Evolutionary conservation across 495 filamentous ascomycete species (phyloP), one percentile per base, ranked within the genome.

Genomic region (Trichocladium antarcticum): DNA sequence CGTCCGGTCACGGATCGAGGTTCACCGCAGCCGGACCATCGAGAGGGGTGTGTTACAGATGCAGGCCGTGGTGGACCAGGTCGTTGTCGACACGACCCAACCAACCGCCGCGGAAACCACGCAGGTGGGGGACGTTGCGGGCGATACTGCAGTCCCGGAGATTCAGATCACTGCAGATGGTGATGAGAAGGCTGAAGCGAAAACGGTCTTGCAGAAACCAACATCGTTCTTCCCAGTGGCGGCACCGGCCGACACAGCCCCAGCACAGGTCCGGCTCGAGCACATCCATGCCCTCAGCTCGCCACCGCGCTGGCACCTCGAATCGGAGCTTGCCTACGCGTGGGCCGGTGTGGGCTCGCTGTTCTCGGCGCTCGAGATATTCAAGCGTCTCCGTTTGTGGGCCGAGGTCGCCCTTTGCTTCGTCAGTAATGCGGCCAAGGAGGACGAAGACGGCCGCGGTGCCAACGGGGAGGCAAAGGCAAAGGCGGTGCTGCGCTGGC

Each of bases 1-100:
- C 2, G 81, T 95, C 5, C 78, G 92, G 37, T 90, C 86, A 59
- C 74, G 92, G 3, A 87, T 96, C 49, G 92, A 99, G 65, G 79
- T 85, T 0, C 85, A 89, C 61, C 77, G 75, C 48, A 84, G 87
- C 27, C 74, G 92, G 37, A 97, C 92, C 0, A 73, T 88, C 6
- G 93, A 99, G 60, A 72, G 92, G 48, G 81, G 89, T 7, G 80
- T 99, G 2, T 70, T 99, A 5, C 92, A 99, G 66, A 79, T 99
- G 58, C 92, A 99, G 68, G 89, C 89, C 2, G 76, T 99, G 11
- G 89, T 96, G 27, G 92, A 99, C 51, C 92, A 99, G 56, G 83
- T 99, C 45, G 81, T 99, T 48, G 86, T 86, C 0, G 89, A 96
- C 42, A 97, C 89, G 0, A 75, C 81, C 3, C 66, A 71, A 4